Evolutionary conservation across 805 yeast genomes (phyloP), one percentile per base, ranked within the genome.

Genomic region (Blastobotrys attinorum): DNA sequence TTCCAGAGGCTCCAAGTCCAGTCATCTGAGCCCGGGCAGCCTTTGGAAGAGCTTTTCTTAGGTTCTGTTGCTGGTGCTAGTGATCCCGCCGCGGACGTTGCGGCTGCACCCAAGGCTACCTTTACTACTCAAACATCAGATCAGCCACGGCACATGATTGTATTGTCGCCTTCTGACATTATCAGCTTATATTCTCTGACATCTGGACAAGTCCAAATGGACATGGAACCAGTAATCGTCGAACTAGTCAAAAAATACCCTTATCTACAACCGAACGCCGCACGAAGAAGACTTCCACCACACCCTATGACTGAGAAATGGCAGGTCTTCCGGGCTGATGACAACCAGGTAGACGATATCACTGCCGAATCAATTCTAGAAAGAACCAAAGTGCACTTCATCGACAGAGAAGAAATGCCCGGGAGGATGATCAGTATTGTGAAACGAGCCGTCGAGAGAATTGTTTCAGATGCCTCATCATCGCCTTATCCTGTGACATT

Each of bases 301-400:
- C 53, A 48, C 39, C 57, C 57, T 6, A 13, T 45, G 22, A 20
- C 37, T 3, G 57, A 53, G 29, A 42, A 54, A 15, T 62, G 66
- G 66, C 64, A 61, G 44, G 55, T 61, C 2, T 62, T 61, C 47
- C 51, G 52, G 32, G 50, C 61, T 13, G 61, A 55, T 22, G 51
- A 35, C 2, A 61, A 62, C 1, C 48, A 50, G 1, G 51, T 61
- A 5, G 51, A 52, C 16, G 63, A 60, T 21, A 43, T 60, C 4
- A 54, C 52, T 21, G 47, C 47, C 8, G 54, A 55, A 40, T 35
- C 42, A 3, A 35, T 53, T 10, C 40, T 51, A 35, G 51, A 47
- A 15, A 38, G 36, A 10, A 36, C 45, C 3, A 35, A 22, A 21
- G 20, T 27, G 3, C 3, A 25, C 43, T 16, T 34, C 32, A 37